These are phyloP conservation scores for Arthrinium puccinioides DNA, from an alignment of 2,329 filamentous ascomycete species.

Conservation along the genomic window DNA sequence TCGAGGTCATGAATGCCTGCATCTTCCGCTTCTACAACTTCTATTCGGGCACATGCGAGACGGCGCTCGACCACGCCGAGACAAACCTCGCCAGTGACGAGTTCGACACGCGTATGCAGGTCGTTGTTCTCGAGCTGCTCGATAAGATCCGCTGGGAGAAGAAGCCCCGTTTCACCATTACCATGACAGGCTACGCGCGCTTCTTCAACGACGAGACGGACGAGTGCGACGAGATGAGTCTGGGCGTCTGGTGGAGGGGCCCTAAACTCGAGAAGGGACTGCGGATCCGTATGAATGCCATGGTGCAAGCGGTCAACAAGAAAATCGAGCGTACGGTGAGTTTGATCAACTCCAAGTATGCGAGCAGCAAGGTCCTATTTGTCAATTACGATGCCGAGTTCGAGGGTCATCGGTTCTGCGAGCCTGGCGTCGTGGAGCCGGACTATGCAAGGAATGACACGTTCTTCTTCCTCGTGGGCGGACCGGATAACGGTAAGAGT, in stretches of 20 bases:
- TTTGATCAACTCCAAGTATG: slow-evolving; percentile 29
- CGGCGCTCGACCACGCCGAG: slow-evolving; percentile 28
- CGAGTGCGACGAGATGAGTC: slow-evolving; percentile 33
- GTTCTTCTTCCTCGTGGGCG: slow-evolving; percentile 42
- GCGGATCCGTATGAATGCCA: slow-evolving; percentile 33
- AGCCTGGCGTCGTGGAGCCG: slow-evolving; percentile 31
- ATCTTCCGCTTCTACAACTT: slow-evolving; percentile 42
- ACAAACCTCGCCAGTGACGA: slow-evolving; percentile 23
- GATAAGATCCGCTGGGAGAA: slow-evolving; percentile 36
- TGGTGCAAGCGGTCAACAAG: slow-evolving; percentile 33
- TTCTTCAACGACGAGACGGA: slow-evolving; percentile 39
- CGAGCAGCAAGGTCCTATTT: slow-evolving; percentile 30
- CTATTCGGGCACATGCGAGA: slow-evolving; percentile 37
- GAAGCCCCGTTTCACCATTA: slow-evolving; percentile 32
- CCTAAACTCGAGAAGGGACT: slow-evolving; percentile 32
- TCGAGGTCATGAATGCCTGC: slow-evolving; percentile 41
- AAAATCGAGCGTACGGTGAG: slow-evolving; percentile 29
- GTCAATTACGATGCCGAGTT: slow-evolving; percentile 37
- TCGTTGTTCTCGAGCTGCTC: slow-evolving; percentile 35
- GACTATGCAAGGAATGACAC: slow-evolving; percentile 34
- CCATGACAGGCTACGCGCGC: slow-evolving; percentile 39
- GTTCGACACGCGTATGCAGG: slow-evolving; percentile 30
- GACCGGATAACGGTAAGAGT: slow-evolving; percentile 28
- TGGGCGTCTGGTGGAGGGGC: slow-evolving; percentile 38
- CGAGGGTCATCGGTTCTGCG: slow-evolving; percentile 38